Base-by-base conservation (phyloP, 495 filamentous ascomycete genomes). In the Cetradonia linearis region DNA sequence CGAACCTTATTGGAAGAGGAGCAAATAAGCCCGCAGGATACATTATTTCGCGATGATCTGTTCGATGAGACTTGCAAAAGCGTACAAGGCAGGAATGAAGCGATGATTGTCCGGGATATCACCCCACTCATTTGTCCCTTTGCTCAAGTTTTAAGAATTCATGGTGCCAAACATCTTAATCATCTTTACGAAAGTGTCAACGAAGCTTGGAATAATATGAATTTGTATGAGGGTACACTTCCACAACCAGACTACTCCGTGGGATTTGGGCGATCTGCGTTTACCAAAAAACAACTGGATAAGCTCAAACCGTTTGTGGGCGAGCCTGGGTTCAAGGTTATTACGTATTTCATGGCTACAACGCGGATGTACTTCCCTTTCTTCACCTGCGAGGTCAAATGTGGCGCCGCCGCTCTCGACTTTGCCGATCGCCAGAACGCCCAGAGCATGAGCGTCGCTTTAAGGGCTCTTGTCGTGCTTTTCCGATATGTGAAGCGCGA, bases 201-300 rank as follows among this genome's bases (percentile, higher is more conserved):
- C 65, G 70, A 76, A 68, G 67, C 63, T 37, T 80, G 72, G 75
- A 69, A 66, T 56, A 72, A 66, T 55, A 69, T 66, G 6, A 66
- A 71, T 42, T 62, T 70, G 14, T 47, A 76, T 0, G 64, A 69
- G 30, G 66, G 63, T 28, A 58, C 70, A 55, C 65, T 68, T 48
- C 73, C 73, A 48, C 70, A 80, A 64, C 76, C 75, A 14, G 73
- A 78, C 62, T 77, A 73, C 64, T 67, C 71, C 16, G 62, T 75
- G 11, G 75, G 73, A 40, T 78, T 79, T 57, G 58, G 57, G 58
- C 67, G 70, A 67, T 68, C 66, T 34, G 70, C 70, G 38, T 78
- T 79, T 46, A 75, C 67, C 10, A 47, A 73, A 1, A 64, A 71
- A 23, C 74, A 76, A 60, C 70, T 77, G 5, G 34, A 63, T 37